phyloP scores from a whole-genome alignment of 2,329 filamentous ascomycete species.

The Graphilbum ipis-grandicollis region DNA sequence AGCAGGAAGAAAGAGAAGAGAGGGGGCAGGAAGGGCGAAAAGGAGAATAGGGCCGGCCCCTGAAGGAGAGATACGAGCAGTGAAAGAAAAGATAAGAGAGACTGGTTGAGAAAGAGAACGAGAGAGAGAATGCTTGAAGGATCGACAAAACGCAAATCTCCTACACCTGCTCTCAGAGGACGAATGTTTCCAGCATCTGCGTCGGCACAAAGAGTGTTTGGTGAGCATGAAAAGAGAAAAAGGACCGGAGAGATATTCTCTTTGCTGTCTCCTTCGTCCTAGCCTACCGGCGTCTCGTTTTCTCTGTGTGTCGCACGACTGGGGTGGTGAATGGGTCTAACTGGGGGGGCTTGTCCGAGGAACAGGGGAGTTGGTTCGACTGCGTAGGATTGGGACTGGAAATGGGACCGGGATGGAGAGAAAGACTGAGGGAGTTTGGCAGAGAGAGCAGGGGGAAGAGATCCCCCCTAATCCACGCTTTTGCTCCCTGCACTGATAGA shows the following conservation, averaged over 20 bases:
- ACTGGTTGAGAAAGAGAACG: conserved; percentile 8
- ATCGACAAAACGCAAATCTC: conserved; percentile 19
- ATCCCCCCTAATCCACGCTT: too few species aligned
- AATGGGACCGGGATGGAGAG: not conserved
- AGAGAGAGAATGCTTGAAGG: conserved; percentile 13
- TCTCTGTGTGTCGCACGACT: conserved; percentile 22
- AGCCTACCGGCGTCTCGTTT: conserved; percentile 11
- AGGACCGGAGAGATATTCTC: not conserved
- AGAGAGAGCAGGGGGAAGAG: not conserved
- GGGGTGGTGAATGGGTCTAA: not conserved
- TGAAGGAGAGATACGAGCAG: too few species aligned
- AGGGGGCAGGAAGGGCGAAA: too few species aligned
- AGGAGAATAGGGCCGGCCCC: too few species aligned
- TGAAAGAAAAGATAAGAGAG: conserved; percentile 1
- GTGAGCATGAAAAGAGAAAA: not conserved
- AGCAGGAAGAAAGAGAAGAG: too few species aligned
- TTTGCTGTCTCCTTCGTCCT: too few species aligned
- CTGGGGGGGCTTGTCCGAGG: not conserved
- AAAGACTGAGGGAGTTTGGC: too few species aligned
- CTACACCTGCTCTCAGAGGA: conserved; percentile 11
- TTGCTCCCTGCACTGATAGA: too few species aligned
- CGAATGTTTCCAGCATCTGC: conserved; percentile 12
- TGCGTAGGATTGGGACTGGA: not conserved
- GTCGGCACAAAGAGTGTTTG: not conserved
- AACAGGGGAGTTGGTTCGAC: not conserved